Conservation (phyloP, 2,329 filamentous ascomycete genomes). For the Nemania abortiva region DNA sequence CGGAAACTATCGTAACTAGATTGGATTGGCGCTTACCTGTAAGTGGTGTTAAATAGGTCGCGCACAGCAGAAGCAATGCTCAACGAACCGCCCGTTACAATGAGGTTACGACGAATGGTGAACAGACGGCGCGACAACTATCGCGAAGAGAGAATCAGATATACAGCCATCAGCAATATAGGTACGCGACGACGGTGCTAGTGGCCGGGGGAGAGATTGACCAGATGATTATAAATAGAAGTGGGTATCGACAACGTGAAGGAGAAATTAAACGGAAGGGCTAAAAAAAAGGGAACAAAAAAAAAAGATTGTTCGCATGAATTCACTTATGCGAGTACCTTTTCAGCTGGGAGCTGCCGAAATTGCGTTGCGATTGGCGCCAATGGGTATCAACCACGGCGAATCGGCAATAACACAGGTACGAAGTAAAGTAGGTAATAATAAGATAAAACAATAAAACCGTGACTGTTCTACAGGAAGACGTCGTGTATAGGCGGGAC, state of each 20-base stretch:
- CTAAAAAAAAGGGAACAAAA: conserved; percentile 13
- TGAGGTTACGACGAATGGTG: conserved; percentile 18
- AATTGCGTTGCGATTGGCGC: conserved; percentile 52
- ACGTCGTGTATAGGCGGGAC: conserved; percentile 6
- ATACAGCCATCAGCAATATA: conserved; percentile 22
- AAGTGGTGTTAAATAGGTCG: conserved; percentile 4
- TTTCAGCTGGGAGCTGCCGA: conserved; percentile 55
- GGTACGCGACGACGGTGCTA: conserved; percentile 29
- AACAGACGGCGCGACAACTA: conserved; percentile 12
- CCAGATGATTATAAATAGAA: conserved; percentile 50
- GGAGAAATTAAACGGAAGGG: conserved; percentile 39
- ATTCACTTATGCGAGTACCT: conserved; percentile 52
- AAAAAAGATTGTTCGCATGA: conserved; percentile 45
- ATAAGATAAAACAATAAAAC: conserved; percentile 9
- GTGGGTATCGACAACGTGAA: conserved; percentile 45
- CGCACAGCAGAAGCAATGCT: conserved; percentile 1
- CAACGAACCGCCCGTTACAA: conserved; percentile 19
- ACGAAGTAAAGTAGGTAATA: conserved; percentile 8
- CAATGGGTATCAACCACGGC: conserved; percentile 26
- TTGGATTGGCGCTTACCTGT: conserved; percentile 23
- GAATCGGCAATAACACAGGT: conserved; percentile 4
- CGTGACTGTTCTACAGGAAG: conserved; percentile 2
- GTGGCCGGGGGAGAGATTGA: conserved; percentile 35
- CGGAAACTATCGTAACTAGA: background rate
- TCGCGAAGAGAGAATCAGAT: conserved; percentile 32